Conservation (phyloP, 2,329 filamentous ascomycete species). For the Akanthomyces lecanii region DNA sequence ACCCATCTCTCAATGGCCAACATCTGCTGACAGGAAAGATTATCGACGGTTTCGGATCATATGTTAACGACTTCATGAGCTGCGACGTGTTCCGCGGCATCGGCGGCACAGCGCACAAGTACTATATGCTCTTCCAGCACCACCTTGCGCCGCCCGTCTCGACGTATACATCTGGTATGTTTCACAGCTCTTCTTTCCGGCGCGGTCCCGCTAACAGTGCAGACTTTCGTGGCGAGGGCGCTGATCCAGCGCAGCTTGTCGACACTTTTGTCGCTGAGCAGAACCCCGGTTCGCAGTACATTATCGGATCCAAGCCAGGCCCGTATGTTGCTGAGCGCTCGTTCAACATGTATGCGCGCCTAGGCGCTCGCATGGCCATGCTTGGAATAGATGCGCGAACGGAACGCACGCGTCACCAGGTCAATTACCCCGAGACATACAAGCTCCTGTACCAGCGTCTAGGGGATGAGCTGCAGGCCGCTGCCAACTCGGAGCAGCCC, state of each 20-base stretch:
- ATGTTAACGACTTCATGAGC: constrained; percentile 89
- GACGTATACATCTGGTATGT: constrained; percentile 73
- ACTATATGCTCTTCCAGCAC: constrained; percentile 97
- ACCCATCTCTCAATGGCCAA: constrained; percentile 25
- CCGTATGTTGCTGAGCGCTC: constrained; percentile 89
- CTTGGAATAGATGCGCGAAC: constrained; percentile 89
- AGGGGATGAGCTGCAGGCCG: constrained; percentile 67
- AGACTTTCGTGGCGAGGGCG: constrained; percentile 39
- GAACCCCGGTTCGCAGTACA: constrained; percentile 66
- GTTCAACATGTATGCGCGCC: constrained; percentile 77
- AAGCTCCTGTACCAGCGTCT: constrained; percentile 76
- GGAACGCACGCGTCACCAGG: constrained; percentile 86
- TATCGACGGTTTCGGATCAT: constrained; percentile 90
- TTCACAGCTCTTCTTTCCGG: too few species aligned
- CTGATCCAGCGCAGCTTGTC: constrained; percentile 68
- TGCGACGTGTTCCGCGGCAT: constrained; percentile 89
- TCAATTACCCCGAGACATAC: constrained; percentile 92
- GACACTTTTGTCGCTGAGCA: constrained; percentile 64
- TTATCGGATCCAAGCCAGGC: constrained; percentile 70
- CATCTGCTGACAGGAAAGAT: constrained; percentile 49
- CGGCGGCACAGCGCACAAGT: constrained; percentile 91
- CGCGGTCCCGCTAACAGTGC: constrained; percentile 25
- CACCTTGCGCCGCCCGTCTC: constrained; percentile 80
- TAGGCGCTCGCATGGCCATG: constrained; percentile 80
- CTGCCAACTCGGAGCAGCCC: constrained; percentile 62